Conservation (phyloP, 2,329 filamentous ascomycete genomes). For the Scopulariopsis brevicaulis region DNA sequence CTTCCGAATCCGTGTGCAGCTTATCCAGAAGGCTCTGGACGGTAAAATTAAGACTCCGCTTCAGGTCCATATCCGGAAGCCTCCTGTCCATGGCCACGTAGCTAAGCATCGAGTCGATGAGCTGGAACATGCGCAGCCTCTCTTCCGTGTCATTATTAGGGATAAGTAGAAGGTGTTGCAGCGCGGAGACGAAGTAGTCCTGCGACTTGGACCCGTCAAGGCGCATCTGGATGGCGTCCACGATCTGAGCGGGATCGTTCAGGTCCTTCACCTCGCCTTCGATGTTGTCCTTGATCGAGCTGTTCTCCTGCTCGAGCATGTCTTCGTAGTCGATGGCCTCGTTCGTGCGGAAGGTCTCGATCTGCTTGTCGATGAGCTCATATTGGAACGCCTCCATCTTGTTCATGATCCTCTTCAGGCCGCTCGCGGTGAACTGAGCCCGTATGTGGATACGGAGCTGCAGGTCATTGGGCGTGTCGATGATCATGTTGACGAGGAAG, state of each 20-base stretch:
- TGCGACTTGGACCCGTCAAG: constrained; percentile 75
- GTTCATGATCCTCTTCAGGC: constrained; percentile 82
- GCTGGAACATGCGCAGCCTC: constrained; percentile 86
- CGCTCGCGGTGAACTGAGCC: constrained; percentile 90
- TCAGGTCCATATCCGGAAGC: constrained; percentile 92
- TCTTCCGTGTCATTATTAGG: constrained; percentile 88
- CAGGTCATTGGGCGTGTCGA: constrained; percentile 81
- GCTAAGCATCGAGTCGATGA: constrained; percentile 97
- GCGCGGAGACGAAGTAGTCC: constrained; percentile 90
- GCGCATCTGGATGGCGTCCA: constrained; percentile 81
- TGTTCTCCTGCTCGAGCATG: constrained; percentile 81
- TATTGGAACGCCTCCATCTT: constrained; percentile 99
- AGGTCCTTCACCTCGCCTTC: constrained; percentile 85
- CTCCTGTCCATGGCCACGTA: constrained; percentile 98
- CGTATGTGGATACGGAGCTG: constrained; percentile 89
- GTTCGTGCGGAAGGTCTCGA: constrained; percentile 85
- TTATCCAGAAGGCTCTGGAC: constrained; percentile 93
- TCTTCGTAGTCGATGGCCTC: constrained; percentile 98
- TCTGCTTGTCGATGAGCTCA: constrained; percentile 95
- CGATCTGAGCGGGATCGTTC: constrained; percentile 85
- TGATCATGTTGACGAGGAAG: constrained; percentile 91
- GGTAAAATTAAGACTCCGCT: constrained; percentile 94
- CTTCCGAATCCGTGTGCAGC: constrained; percentile 91
- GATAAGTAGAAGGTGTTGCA: constrained; percentile 91
- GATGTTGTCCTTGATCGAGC: constrained; percentile 75